Percentiles rank a stretch among this genome's conserved stretches.
Evolutionary conservation across 2,329 filamentous ascomycete genomes (phyloP).

Genomic region (Monascus ruber): DNA sequence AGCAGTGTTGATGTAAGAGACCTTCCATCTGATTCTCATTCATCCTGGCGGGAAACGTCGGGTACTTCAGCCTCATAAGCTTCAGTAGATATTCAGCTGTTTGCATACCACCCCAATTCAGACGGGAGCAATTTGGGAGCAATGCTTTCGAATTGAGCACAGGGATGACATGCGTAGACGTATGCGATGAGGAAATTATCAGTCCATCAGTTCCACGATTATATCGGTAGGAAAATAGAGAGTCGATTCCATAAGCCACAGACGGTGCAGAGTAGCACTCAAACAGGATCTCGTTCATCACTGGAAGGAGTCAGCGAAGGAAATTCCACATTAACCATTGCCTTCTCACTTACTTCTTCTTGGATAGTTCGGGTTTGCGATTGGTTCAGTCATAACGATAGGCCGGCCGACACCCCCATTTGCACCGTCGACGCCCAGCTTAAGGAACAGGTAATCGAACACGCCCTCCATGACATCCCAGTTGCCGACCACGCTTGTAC

Average conservation of each 20-base stretch:
- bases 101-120: slow-evolving; percentile 93
- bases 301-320: slow-evolving; percentile 35
- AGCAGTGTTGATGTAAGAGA: slow-evolving; percentile 79
- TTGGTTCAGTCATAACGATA: slow-evolving; percentile 88
- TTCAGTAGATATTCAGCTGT: slow-evolving; percentile 84
- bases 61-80: slow-evolving; percentile 83
- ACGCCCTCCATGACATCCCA: slow-evolving; percentile 97
- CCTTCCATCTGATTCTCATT: slow-evolving; percentile 78
- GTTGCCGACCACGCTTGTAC: slow-evolving; percentile 84
- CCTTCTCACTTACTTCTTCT: slow-evolving; percentile 57
- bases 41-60: slow-evolving; percentile 74
- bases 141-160: slow-evolving; percentile 79
- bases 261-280: slow-evolving; percentile 89
- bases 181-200: slow-evolving; percentile 84
- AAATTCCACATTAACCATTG: neutral
- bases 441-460: slow-evolving; percentile 88
- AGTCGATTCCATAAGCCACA: slow-evolving; percentile 88
- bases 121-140: slow-evolving; percentile 69
- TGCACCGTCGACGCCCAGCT: slow-evolving; percentile 68
- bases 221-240: slow-evolving; percentile 87
- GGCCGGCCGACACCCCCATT: slow-evolving; percentile 70
- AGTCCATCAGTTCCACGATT: slow-evolving; percentile 81
- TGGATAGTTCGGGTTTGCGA: slow-evolving; percentile 82
- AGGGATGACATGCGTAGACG: slow-evolving; percentile 88
- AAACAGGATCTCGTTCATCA: slow-evolving; percentile 95